A percentile compares a stretch with the other conserved stretches of the same genome.
These are phyloP conservation scores for Ampelocalamus luodianensis DNA, from an alignment of 176 grass and related monocot genomes.

Conservation along the genomic window DNA sequence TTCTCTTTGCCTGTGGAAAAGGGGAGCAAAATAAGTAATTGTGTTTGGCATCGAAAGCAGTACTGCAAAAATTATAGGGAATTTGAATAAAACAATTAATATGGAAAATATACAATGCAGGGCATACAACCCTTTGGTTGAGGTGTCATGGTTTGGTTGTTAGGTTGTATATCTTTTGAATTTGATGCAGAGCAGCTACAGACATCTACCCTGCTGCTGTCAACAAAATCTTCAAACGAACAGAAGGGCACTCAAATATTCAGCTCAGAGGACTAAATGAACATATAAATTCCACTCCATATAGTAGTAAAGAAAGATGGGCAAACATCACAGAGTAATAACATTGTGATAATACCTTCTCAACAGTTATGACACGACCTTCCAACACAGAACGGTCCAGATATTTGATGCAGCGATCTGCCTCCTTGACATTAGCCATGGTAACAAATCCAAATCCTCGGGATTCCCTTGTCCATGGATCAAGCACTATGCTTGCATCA, in stretches of 20 bases:
- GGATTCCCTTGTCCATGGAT: constrained; percentile 82
- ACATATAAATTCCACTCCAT: constrained; percentile 30
- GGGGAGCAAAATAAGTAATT: constrained; percentile 9
- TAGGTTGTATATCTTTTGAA: constrained; percentile 62
- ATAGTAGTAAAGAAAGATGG: constrained; percentile 7
- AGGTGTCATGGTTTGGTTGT: constrained; percentile 63
- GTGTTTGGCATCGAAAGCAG: constrained; percentile 8
- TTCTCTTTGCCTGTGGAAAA: constrained; percentile 72
- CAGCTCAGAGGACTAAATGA: constrained; percentile 31
- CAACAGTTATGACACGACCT: constrained; percentile 90
- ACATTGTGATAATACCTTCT: constrained; percentile 64
- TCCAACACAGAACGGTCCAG: constrained; percentile 78
- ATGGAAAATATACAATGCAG: constrained; percentile 49
- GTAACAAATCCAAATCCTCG: constrained; percentile 96
- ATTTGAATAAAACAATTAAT: constrained; percentile 26
- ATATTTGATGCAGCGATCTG: constrained; percentile 75
- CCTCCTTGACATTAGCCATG: constrained; percentile 72
- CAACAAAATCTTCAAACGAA: constrained; percentile 66
- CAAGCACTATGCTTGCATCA: constrained; percentile 66
- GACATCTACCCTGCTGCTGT: constrained; percentile 73
- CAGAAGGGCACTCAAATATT: constrained; percentile 54
- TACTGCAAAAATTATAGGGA: not conserved
- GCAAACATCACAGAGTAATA: not conserved
- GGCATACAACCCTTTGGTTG: constrained; percentile 66
- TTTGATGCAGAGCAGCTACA: constrained; percentile 76